Conservation (phyloP, 2,329 filamentous ascomycete species). For the Huntiella omanensis region DNA sequence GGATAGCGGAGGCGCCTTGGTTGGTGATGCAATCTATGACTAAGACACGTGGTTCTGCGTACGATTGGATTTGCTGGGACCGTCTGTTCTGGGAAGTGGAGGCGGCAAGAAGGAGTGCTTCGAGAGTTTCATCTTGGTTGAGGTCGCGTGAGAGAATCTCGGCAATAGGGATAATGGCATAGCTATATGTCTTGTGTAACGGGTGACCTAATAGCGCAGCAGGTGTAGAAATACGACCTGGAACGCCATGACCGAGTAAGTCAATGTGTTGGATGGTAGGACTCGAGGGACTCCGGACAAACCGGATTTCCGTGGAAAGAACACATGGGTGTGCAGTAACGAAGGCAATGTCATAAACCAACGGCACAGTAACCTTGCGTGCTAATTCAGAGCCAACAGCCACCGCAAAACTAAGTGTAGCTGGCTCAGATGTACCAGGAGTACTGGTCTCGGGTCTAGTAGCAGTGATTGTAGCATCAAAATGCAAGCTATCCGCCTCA, state of each 20-base stretch:
- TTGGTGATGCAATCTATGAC: constrained; percentile 46
- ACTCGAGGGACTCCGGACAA: constrained; percentile 39
- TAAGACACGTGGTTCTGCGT: constrained; percentile 26
- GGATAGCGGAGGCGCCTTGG: constrained; percentile 14
- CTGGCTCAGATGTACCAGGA: constrained; percentile 18
- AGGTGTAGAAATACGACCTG: constrained; percentile 24
- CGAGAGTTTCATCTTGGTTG: constrained; percentile 23
- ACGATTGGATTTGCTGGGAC: constrained; percentile 16
- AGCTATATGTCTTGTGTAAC: constrained; percentile 43
- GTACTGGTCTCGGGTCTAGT: constrained; percentile 17
- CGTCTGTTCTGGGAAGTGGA: constrained; percentile 17
- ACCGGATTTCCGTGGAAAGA: constrained; percentile 35
- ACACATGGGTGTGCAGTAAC: constrained; percentile 48
- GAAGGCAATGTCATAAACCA: constrained; percentile 43
- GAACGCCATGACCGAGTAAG: constrained; percentile 25
- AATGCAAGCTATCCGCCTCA: constrained; percentile 2
- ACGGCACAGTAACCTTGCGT: constrained; percentile 19
- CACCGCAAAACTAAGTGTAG: constrained; percentile 20
- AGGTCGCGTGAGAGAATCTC: constrained; percentile 28
- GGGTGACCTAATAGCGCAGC: constrained; percentile 39
- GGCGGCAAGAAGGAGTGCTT: constrained; percentile 24
- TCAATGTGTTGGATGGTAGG: constrained; percentile 40
- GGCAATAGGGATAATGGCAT: constrained; percentile 38
- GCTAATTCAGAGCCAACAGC: constrained; percentile 15
- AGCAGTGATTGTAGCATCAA: constrained; percentile 12